Evolutionary conservation across 371 early-diverging fungal species (phyloP), one percentile per base, ranked within the genome.

Genomic region (Smittium culicis): DNA sequence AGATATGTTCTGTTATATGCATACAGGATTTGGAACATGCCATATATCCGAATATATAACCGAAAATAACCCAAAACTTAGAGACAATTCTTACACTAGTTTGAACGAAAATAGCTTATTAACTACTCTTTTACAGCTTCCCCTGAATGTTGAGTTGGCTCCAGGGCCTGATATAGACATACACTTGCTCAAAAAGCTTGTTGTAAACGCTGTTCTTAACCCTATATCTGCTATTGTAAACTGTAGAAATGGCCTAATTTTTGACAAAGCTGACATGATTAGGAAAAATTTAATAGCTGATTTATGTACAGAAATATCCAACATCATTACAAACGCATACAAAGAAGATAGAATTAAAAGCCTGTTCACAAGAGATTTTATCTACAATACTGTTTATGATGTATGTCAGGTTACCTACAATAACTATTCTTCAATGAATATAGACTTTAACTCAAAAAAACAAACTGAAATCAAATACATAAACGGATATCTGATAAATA

Each of bases 401-500:
- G 73, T 80, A 2, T 66, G 72, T 5, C 32, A 65, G 11, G 68
- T 69, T 27, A 79, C 82, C 0, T 74, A 72, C 2, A 70, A 66
- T 5, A 85, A 85, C 61, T 67, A 72, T 0, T 84, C 86, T n/a
- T 85, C 85, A 0, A 86, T 83, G 68, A 67, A 81, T 1, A 82
- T 83, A 66, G 86, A 86, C 35, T 64, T 82, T 0, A 30, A 61
- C 27, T 66, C 72, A 1, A 68, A 71, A 0, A 70, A 77, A 20
- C 66, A 59, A 2, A 86, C 83, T 2, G 86, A 85, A 70, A 79
- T 83, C 16, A 82, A 83, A 65, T 84, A 80, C 68, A 80, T 85
- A 54, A 85, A 85, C 69, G 85, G 83, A 1, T 83, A 82, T 66
- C 58, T 86, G 29, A 67, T 73, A 2, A 67, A 68, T 0, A 63